Conservation (phyloP, 129 eudicot genomes). For the Chrysanthemum makinoi region DNA sequence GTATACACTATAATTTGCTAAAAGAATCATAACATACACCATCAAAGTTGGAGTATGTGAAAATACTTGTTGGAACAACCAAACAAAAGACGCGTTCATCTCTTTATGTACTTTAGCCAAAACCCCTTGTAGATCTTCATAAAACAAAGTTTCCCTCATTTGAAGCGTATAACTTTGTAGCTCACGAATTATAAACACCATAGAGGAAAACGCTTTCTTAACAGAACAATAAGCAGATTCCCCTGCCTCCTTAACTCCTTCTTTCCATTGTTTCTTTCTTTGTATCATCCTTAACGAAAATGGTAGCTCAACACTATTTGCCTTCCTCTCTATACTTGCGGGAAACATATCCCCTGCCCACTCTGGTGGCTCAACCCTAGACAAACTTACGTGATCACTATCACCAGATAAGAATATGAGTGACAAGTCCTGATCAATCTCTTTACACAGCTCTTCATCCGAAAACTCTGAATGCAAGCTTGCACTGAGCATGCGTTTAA, state of each 20-base stretch:
- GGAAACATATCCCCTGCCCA: constrained; percentile 60
- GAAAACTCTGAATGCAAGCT: constrained; percentile 58
- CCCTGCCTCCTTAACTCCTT: constrained; percentile 62
- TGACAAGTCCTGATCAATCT: constrained; percentile 53
- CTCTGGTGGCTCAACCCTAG: constrained; percentile 32
- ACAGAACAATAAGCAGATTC: constrained; percentile 81
- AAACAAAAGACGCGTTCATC: constrained; percentile 94
- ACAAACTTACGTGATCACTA: constrained; percentile 11
- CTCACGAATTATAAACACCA: constrained; percentile 96
- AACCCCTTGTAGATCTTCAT: constrained; percentile 80
- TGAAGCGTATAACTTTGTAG: constrained; percentile 77
- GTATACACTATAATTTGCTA: constrained; percentile 85
- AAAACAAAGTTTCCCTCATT: constrained; percentile 72
- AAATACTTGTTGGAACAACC: constrained; percentile 94
- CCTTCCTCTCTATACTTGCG: constrained; percentile 69
- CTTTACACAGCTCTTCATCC: constrained; percentile 70
- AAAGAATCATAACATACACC: constrained; percentile 85
- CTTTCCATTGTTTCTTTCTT: constrained; percentile 70
- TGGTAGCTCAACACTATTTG: constrained; percentile 73
- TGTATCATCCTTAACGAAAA: constrained; percentile 79
- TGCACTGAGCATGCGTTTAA: constrained; percentile 40
- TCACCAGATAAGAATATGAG: constrained; percentile 45
- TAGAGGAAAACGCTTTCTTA: constrained; percentile 85
- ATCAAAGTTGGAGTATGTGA: constrained; percentile 85
- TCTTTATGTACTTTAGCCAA: constrained; percentile 73